These are phyloP conservation scores for Bondarzewia mesenterica DNA, from an alignment of 1,284 basidiomycete genomes.

Conservation along the genomic window DNA sequence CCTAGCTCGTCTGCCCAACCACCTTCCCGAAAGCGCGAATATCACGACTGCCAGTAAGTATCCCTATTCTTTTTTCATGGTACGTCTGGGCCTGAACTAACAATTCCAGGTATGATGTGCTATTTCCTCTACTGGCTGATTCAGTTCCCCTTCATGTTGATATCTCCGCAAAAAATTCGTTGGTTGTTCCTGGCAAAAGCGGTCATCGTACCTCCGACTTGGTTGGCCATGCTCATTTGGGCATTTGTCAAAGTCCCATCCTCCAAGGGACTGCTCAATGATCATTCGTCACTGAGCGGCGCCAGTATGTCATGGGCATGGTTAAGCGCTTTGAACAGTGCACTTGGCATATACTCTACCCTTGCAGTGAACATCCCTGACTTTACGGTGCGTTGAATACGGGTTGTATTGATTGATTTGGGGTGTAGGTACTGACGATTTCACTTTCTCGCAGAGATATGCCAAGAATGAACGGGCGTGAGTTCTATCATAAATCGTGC, in stretches of 20 bases:
- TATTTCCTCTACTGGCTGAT: slow-evolving; percentile 77
- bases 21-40: slow-evolving; percentile 45
- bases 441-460: slow-evolving; percentile 36
- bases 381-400: slow-evolving; percentile 43
- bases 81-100: not conserved
- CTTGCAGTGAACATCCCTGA: slow-evolving; percentile 71
- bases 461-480: slow-evolving; percentile 53
- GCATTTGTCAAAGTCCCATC: slow-evolving; percentile 59
- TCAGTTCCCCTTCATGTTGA: slow-evolving; percentile 63
- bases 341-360: slow-evolving; percentile 58
- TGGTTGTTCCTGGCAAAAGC: slow-evolving; percentile 69
- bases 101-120: slow-evolving; percentile 61
- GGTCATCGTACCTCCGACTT: slow-evolving; percentile 56
- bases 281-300: slow-evolving; percentile 40
- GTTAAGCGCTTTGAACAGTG: slow-evolving; percentile 62
- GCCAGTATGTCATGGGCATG: slow-evolving; percentile 61
- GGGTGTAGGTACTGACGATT: not conserved
- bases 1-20: slow-evolving; percentile 54
- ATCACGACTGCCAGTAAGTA: slow-evolving; percentile 54
- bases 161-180: slow-evolving; percentile 69
- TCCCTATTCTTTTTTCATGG: not conserved
- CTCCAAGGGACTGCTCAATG: slow-evolving; percentile 37
- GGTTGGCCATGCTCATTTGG: slow-evolving; percentile 51
- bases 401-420: not conserved
- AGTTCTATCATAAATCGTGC: slow-evolving; percentile 14